Conservation (phyloP, 768 basidiomycete species). For the Mrakia blollopis region DNA sequence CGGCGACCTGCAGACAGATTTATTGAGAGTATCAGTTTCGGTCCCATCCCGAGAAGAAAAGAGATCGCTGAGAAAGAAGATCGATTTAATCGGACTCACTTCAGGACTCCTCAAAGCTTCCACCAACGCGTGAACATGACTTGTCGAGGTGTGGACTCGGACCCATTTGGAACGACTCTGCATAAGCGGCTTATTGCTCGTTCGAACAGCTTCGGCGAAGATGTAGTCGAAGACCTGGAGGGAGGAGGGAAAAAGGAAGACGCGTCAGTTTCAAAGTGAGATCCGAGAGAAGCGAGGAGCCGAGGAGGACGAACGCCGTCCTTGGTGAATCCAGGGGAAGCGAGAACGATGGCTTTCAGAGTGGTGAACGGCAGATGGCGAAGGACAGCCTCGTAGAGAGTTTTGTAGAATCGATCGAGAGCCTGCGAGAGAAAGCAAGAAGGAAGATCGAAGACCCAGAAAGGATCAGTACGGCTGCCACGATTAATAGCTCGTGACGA, state of each 20-base stretch:
- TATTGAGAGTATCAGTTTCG: neutral
- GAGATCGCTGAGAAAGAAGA: conserved; percentile 27
- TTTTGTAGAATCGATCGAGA: conserved; percentile 71
- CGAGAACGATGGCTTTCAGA: conserved; percentile 87
- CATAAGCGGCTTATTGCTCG: conserved; percentile 76
- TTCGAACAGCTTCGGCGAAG: conserved; percentile 66
- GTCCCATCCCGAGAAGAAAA: too few species aligned
- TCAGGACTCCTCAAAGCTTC: conserved; percentile 94
- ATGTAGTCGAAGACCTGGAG: conserved; percentile 61
- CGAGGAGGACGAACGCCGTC: conserved; percentile 57
- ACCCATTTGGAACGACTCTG: conserved; percentile 76
- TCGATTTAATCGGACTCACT: conserved; percentile 47
- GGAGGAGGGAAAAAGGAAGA: neutral
- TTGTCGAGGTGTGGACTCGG: conserved; percentile 83
- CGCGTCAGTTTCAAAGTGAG: too few species aligned
- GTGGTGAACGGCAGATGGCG: conserved; percentile 83
- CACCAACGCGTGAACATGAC: conserved; percentile 91
- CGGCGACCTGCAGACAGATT: conserved; percentile 14
- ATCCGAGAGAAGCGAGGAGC: neutral
- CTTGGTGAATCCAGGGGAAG: conserved; percentile 92
- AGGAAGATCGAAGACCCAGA: neutral
- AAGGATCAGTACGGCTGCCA: neutral
- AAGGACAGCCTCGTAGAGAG: conserved; percentile 76
- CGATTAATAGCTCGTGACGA: too few species aligned
- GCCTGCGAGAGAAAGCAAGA: conserved; percentile 49